Evolutionary conservation across 345 rosid species (phyloP).

Genomic region (Aquilaria yunnanensis): DNA sequence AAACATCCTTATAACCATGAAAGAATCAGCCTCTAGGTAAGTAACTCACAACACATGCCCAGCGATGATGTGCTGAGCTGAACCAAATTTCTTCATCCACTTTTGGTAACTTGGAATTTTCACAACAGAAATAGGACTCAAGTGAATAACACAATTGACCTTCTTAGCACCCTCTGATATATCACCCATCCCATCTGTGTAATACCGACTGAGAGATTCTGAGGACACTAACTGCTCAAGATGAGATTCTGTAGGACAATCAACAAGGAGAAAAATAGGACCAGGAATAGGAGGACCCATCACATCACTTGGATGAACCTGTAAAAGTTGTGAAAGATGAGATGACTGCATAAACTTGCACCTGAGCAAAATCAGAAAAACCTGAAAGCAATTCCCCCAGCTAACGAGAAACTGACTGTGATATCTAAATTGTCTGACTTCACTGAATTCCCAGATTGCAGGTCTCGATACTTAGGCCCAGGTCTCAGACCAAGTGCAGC

Average conservation of each 20-base stretch:
- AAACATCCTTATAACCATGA: neutral
- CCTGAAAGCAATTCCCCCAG: neutral
- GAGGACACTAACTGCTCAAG: slow-evolving; percentile 38
- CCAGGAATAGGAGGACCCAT: slow-evolving; percentile 94
- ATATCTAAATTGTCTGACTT: slow-evolving; percentile 59
- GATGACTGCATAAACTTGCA: slow-evolving; percentile 3
- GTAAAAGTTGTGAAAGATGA: neutral
- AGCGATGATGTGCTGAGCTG: slow-evolving; percentile 79
- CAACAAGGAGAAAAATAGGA: slow-evolving; percentile 78
- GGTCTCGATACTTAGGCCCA: slow-evolving; percentile 74
- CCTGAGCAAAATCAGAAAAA: slow-evolving; percentile 7
- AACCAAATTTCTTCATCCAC: slow-evolving; percentile 81
- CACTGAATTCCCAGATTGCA: slow-evolving; percentile 83
- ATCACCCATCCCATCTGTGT: slow-evolving; percentile 26
- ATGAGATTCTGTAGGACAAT: slow-evolving; percentile 86
- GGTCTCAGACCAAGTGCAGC: slow-evolving; percentile 71
- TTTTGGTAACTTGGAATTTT: slow-evolving; percentile 49
- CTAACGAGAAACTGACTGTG: slow-evolving; percentile 44
- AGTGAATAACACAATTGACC: slow-evolving; percentile 77
- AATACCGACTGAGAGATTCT: slow-evolving; percentile 45
- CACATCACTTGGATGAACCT: slow-evolving; percentile 96
- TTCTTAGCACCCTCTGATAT: slow-evolving; percentile 28
- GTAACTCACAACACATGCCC: slow-evolving; percentile 67
- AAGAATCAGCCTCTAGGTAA: slow-evolving; percentile 1
- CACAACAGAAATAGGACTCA: slow-evolving; percentile 66